phyloP scores from a whole-genome alignment of 2,329 filamentous ascomycete species.

The Microcera coccophila region DNA sequence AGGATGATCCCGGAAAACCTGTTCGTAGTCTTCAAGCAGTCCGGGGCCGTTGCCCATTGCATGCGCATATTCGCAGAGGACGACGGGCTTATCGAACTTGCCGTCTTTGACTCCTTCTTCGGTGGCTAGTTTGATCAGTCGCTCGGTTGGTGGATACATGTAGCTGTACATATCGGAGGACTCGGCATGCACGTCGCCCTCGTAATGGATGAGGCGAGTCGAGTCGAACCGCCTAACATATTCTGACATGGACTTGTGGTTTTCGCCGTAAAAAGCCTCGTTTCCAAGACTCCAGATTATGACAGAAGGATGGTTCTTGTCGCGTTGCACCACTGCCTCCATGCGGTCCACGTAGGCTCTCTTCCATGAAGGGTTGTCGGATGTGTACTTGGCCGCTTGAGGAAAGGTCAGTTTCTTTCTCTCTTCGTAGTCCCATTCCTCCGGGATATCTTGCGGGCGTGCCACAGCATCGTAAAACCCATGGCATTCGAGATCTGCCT shows the following conservation, averaged over 20 bases:
- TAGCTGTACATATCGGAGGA: constrained; percentile 63
- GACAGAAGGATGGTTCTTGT: constrained; percentile 68
- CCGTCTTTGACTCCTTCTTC: constrained; percentile 43
- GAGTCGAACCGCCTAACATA: constrained; percentile 57
- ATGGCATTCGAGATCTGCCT: constrained; percentile 51
- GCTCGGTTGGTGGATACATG: constrained; percentile 59
- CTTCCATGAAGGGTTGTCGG: constrained; percentile 58
- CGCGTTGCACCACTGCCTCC: constrained; percentile 59
- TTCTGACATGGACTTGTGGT: constrained; percentile 65
- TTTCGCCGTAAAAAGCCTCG: constrained; percentile 67
- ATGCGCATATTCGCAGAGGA: constrained; percentile 56
- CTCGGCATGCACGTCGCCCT: constrained; percentile 57
- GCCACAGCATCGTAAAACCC: constrained; percentile 50
- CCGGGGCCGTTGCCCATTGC: constrained; percentile 76
- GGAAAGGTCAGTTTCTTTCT: constrained; percentile 54
- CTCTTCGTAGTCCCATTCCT: constrained; percentile 57
- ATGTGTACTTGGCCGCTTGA: constrained; percentile 55
- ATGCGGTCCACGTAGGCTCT: constrained; percentile 66
- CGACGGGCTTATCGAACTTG: constrained; percentile 52
- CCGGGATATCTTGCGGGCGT: constrained; percentile 49
- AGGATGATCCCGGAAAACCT: constrained; percentile 57
- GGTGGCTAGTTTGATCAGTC: constrained; percentile 44
- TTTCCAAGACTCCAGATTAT: constrained; percentile 73
- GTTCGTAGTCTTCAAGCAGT: constrained; percentile 63
- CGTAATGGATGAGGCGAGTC: constrained; percentile 61